phyloP scores from a whole-genome alignment of 2,329 filamentous ascomycete genomes.

The Aspergillus sergii region DNA sequence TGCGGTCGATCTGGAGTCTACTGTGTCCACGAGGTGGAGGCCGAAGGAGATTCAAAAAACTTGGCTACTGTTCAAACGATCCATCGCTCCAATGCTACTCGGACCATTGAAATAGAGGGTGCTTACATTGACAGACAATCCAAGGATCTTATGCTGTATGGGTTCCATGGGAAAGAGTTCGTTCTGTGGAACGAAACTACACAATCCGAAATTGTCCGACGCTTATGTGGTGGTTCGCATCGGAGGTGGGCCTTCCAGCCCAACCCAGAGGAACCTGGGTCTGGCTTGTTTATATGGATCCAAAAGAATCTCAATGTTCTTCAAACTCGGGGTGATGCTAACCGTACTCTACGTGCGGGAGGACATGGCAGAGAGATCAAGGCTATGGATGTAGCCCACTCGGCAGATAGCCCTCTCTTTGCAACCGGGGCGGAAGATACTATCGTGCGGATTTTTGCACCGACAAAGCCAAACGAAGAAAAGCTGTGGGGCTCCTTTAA shows the following conservation, averaged over 20 bases:
- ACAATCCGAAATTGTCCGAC: slow-evolving; percentile 68
- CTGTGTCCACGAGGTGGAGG: slow-evolving; percentile 59
- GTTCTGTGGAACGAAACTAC: slow-evolving; percentile 77
- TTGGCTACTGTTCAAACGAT: slow-evolving; percentile 51
- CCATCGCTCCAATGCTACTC: slow-evolving; percentile 69
- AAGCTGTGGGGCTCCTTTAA: slow-evolving; percentile 34
- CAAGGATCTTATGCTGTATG: slow-evolving; percentile 70
- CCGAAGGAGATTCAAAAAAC: slow-evolving; percentile 28
- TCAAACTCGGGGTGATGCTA: slow-evolving; percentile 44
- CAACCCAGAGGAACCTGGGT: slow-evolving; percentile 26
- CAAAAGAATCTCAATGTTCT: slow-evolving; percentile 63
- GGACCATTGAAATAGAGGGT: slow-evolving; percentile 76
- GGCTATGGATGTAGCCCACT: slow-evolving; percentile 53
- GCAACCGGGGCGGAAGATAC: slow-evolving; percentile 74
- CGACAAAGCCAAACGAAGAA: slow-evolving; percentile 18
- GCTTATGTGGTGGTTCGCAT: slow-evolving; percentile 85
- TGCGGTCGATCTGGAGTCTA: slow-evolving; percentile 78
- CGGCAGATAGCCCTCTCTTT: slow-evolving; percentile 45
- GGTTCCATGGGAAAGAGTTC: slow-evolving; percentile 79
- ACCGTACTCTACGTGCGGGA: slow-evolving; percentile 62
- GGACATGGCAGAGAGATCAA: slow-evolving; percentile 88
- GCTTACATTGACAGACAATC: slow-evolving; percentile 59
- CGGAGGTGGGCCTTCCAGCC: slow-evolving; percentile 68
- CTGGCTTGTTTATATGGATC: slow-evolving; percentile 71
- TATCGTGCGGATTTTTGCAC: slow-evolving; percentile 68